These are phyloP conservation scores for Ilyonectria robusta DNA, from an alignment of 2,329 filamentous ascomycete genomes.

Conservation along the genomic window DNA sequence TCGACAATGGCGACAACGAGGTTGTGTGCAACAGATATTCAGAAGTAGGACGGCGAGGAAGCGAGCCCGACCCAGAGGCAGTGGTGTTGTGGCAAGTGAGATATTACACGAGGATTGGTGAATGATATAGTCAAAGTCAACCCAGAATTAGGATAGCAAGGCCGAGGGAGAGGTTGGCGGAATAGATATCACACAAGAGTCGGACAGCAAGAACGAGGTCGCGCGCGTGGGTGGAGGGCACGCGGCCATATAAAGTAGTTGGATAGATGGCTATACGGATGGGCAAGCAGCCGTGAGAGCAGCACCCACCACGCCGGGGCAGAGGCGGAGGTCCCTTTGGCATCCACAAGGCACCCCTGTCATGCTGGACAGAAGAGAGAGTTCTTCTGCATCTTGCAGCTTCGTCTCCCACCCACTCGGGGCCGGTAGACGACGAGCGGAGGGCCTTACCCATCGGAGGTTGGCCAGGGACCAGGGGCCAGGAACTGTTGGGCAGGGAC, in stretches of 20 bases:
- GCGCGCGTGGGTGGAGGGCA: conserved; percentile 45
- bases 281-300: conserved; percentile 29
- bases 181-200: conserved; percentile 35
- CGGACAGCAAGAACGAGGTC: conserved; percentile 30
- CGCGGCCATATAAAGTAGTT: conserved; percentile 50
- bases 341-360: conserved; percentile 35
- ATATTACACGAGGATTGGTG: conserved; percentile 32
- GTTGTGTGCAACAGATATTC: conserved; percentile 19
- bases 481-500: conserved; percentile 36
- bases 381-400: conserved; percentile 42
- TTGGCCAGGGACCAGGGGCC: conserved; percentile 42
- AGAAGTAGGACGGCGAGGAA: conserved; percentile 24
- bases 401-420: conserved; percentile 45
- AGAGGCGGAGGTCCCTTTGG: conserved; percentile 30
- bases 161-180: conserved; percentile 24
- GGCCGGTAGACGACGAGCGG: conserved; percentile 30
- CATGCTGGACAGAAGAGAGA: conserved; percentile 37
- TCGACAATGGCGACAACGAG: conserved; percentile 16
- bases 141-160: conserved; percentile 28
- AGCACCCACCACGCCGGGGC: conserved; percentile 36
- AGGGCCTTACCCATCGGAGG: conserved; percentile 30
- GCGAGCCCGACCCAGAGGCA: conserved; percentile 18
- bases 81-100: neutral
- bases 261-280: conserved; percentile 39
- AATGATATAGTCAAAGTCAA: conserved; percentile 31